Base-by-base conservation (phyloP, 768 basidiomycete species). In the Boletus edulis region DNA sequence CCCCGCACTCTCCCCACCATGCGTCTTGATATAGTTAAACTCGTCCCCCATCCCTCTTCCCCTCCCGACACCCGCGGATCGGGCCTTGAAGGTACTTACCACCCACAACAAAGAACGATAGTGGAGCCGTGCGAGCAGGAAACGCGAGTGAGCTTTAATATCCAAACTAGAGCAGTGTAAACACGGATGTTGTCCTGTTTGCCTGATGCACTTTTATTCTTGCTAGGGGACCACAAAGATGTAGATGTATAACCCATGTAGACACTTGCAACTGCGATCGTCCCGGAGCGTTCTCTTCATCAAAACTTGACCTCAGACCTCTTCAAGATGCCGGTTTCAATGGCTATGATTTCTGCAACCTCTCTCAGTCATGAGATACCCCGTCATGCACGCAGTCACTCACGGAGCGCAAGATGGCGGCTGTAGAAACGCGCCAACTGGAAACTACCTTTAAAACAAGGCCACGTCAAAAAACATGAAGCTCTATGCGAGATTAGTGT, bases 21-120 rank as follows among this genome's bases (percentile, higher is more conserved):
- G 86, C 24, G 81, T 83, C 45, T 76, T 75, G 46, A 84, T 75
- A 56, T 86, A 84, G 63, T 85, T 84, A 60, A 80, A 84, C 14
- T 75, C 32, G 10, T 32, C 71, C 10, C 27, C 45, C 5, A 27
- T 6, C n/a, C 24, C 24, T 22, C 22, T 0, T 73, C 76, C 1
- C 72, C 76, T 20, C 70, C 66, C 29, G 51, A 53, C 20, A 34
- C 41, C 18, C 45, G 59, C 13, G 62, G 63, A 46, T 71, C 68
- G n/a, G 70, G 68, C 24, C 5, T 7, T 27, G 24, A 4, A 27
- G 24, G 5, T 7, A 6, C 24, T 27, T 27, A 27, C 24, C 5
- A 27, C 20, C 20, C 20, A 20, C 20, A 20, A 20, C 20, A 20
- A 3, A 20, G 20, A 1, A 27, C 24, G 24, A 27, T 27, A 27